Percentiles rank a stretch among this genome's conserved stretches.
Evolutionary conservation across 2,329 filamentous ascomycete genomes (phyloP).

Genomic region (Alternaria sp.): DNA sequence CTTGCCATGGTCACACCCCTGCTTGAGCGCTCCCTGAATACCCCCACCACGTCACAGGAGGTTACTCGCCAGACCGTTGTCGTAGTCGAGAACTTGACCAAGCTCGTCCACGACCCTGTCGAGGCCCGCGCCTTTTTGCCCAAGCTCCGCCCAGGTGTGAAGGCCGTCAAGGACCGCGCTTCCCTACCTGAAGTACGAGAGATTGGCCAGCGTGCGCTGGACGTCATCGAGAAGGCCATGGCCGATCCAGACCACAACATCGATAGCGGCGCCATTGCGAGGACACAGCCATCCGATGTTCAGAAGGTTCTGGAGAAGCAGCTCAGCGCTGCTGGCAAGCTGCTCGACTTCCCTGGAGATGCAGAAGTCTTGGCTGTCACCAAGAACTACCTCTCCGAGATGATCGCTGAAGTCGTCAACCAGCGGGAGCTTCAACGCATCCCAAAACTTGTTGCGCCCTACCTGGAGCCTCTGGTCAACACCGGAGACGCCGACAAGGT

Average conservation of each 20-base stretch:
- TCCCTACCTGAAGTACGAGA: slow-evolving; percentile 95
- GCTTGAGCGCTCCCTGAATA: slow-evolving; percentile 92
- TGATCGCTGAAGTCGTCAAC: slow-evolving; percentile 89
- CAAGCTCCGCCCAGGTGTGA: slow-evolving; percentile 92
- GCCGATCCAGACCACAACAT: slow-evolving; percentile 64
- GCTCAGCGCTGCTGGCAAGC: slow-evolving; percentile 73
- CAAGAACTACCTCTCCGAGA: slow-evolving; percentile 78
- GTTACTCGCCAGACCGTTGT: slow-evolving; percentile 95
- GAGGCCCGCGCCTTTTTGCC: slow-evolving; percentile 95
- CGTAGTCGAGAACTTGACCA: slow-evolving; percentile 97
- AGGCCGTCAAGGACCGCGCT: slow-evolving; percentile 84
- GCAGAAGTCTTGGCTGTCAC: slow-evolving; percentile 69
- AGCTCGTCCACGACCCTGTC: slow-evolving; percentile 93
- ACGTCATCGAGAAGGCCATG: slow-evolving; percentile 95
- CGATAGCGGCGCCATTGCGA: slow-evolving; percentile 65
- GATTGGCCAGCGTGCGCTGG: slow-evolving; percentile 80
- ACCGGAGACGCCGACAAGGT: slow-evolving; percentile 70
- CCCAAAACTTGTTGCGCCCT: slow-evolving; percentile 72
- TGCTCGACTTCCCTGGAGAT: slow-evolving; percentile 69
- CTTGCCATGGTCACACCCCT: slow-evolving; percentile 93
- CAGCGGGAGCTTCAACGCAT: slow-evolving; percentile 81
- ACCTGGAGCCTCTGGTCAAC: slow-evolving; percentile 75
- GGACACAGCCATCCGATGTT: slow-evolving; percentile 76
- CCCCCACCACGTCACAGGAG: slow-evolving; percentile 88
- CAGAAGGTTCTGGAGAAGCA: slow-evolving; percentile 76